Percentiles rank a stretch among this genome's conserved stretches.
These are phyloP conservation scores for Singerocomus inundabilis DNA, from an alignment of 1,284 basidiomycete species.

Conservation along the genomic window DNA sequence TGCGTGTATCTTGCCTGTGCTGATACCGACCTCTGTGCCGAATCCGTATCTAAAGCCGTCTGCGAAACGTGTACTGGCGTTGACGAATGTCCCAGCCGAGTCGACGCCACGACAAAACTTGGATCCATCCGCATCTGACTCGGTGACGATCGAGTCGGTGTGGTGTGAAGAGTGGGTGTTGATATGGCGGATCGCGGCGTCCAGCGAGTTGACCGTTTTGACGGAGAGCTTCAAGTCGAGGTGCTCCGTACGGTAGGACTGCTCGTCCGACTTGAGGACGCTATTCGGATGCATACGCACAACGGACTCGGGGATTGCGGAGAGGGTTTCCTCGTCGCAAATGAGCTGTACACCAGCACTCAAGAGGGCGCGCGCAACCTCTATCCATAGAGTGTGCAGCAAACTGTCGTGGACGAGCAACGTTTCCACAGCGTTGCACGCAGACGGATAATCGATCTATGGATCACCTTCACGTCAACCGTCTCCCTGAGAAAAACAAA, in stretches of 20 bases:
- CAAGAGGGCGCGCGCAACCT: slow-evolving; percentile 74
- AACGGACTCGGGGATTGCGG: slow-evolving; percentile 42
- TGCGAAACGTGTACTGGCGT: slow-evolving; percentile 93
- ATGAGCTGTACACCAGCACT: slow-evolving; percentile 71
- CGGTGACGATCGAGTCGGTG: slow-evolving; percentile 93
- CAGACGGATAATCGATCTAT: slow-evolving; percentile 92
- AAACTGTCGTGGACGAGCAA: slow-evolving; percentile 80
- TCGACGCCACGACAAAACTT: slow-evolving; percentile 87
- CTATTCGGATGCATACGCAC: slow-evolving; percentile 37
- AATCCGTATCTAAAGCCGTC: slow-evolving; percentile 98
- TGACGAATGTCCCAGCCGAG: slow-evolving; percentile 91
- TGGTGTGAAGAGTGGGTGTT: slow-evolving; percentile 94
- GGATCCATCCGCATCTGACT: slow-evolving; percentile 62
- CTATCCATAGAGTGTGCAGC: slow-evolving; percentile 74
- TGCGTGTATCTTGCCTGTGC: slow-evolving; percentile 95
- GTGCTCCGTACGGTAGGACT: slow-evolving; percentile 86
- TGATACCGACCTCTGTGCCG: slow-evolving; percentile 97
- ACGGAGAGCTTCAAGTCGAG: slow-evolving; percentile 84
- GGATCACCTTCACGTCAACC: slow-evolving; percentile 1
- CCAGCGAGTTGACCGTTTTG: slow-evolving; percentile 66
- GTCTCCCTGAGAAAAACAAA: no score
- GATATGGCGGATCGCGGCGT: slow-evolving; percentile 83
- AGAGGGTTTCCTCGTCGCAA: slow-evolving; percentile 70
- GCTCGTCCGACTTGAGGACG: slow-evolving; percentile 51
- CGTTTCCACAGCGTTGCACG: slow-evolving; percentile 94